phyloP scores from a whole-genome alignment of 306 rosid species.

The Vigna reflexopilosa region DNA sequence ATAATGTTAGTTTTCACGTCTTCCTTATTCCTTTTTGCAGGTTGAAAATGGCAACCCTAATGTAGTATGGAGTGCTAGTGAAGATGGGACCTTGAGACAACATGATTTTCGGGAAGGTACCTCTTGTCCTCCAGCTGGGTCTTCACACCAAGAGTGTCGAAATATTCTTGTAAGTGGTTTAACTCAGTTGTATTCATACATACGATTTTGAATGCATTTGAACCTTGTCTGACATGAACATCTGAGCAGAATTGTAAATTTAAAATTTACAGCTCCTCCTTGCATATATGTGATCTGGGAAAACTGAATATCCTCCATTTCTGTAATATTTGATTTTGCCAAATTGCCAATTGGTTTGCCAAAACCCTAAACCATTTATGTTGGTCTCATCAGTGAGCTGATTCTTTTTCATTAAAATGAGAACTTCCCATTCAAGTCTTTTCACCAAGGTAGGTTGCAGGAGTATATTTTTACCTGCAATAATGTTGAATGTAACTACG shows the following conservation, averaged over 20 bases:
- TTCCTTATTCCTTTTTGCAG: conserved; percentile 54
- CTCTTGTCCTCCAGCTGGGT: conserved; percentile 89
- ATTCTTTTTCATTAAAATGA: conserved; percentile 1
- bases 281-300: too few relatives aligned
- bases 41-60: conserved; percentile 97
- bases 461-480: conserved; percentile 14
- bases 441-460: conserved; percentile 7
- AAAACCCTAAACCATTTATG: too few relatives aligned
- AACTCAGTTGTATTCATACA: conserved; percentile 23
- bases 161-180: conserved; percentile 76
- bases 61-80: conserved; percentile 99
- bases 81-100: conserved; percentile 98
- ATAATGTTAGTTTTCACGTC: conserved; percentile 39
- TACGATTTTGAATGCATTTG: conserved; percentile 6
- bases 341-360: too few relatives aligned
- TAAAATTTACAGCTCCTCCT: too few relatives aligned
- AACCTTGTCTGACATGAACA: conserved; percentile 3
- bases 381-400: conserved; percentile 19
- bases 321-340: too few relatives aligned
- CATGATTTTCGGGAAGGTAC: conserved; percentile 94
- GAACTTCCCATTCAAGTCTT: conserved; percentile 9
- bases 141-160: conserved; percentile 89
- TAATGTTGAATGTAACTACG: neutral
- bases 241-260: too few relatives aligned
- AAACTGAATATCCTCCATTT: too few relatives aligned